Evolutionary conservation across 2,329 filamentous ascomycete species (phyloP).

Genomic region (Chaetomiaceae sp.): DNA sequence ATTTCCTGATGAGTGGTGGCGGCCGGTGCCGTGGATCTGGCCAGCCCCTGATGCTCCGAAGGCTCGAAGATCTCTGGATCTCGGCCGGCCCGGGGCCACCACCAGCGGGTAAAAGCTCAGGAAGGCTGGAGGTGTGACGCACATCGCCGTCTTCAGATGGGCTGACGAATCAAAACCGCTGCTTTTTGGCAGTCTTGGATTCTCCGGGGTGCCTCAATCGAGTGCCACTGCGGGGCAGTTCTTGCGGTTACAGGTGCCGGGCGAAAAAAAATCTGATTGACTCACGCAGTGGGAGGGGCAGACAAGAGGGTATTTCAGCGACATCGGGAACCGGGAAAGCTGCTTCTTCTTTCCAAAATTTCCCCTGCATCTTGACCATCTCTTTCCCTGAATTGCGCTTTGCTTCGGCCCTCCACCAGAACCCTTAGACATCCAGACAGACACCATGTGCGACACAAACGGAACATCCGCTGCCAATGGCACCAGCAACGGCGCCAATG

Average conservation of each 20-base stretch:
- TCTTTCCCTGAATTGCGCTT: not conserved
- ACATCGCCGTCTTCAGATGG: slow-evolving; percentile 13
- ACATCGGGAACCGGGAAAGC: slow-evolving; percentile 22
- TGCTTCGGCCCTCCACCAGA: not conserved
- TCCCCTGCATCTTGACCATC: slow-evolving; percentile 16
- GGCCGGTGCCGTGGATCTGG: too few species aligned
- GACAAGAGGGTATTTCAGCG: slow-evolving; percentile 26
- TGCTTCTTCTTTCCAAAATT: slow-evolving; percentile 14
- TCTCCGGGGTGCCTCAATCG: slow-evolving; percentile 10
- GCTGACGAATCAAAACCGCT: slow-evolving; percentile 21
- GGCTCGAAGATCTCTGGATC: too few species aligned
- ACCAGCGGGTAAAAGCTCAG: slow-evolving; percentile 15
- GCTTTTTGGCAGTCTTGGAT: slow-evolving; percentile 10
- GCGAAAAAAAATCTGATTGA: slow-evolving; percentile 29
- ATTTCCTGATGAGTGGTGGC: too few species aligned
- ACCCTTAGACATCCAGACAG: slow-evolving; percentile 9
- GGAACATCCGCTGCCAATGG: too few species aligned
- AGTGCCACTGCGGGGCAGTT: slow-evolving; percentile 28
- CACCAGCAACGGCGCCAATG: slow-evolving; percentile 4
- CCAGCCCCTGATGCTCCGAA: too few species aligned
- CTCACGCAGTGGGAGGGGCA: slow-evolving; percentile 24
- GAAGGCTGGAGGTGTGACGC: slow-evolving; percentile 17
- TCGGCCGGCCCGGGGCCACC: not conserved
- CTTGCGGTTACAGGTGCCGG: slow-evolving; percentile 16
- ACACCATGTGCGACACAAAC: slow-evolving; percentile 26